Evolutionary conservation across 345 rosid genomes (phyloP).

Genomic region (Hirschfeldia incana): DNA sequence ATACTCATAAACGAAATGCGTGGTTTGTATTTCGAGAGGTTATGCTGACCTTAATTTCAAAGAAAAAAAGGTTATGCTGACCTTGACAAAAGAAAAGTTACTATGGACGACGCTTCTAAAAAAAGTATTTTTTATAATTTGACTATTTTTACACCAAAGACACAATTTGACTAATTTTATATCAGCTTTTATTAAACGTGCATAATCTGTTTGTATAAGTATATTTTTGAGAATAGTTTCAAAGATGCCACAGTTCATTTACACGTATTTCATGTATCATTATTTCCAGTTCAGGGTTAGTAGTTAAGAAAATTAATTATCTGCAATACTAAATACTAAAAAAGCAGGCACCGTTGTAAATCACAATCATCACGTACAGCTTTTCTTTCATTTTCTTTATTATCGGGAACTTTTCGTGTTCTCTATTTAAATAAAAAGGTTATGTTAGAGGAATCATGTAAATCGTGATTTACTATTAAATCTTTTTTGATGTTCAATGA

Average conservation of each 20-base stretch:
- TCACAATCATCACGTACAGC: constrained; percentile 3
- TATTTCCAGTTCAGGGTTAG: neutral
- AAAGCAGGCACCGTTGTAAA: constrained; percentile 7
- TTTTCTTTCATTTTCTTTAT: neutral
- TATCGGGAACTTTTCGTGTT: neutral
- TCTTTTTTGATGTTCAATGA: neutral
- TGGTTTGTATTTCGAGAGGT: neutral
- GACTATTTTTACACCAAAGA: neutral
- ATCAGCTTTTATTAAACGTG: neutral
- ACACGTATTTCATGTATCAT: neutral
- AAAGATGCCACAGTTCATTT: neutral
- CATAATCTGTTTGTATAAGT: neutral
- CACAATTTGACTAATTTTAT: neutral
- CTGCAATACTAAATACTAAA: neutral
- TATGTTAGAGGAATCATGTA: constrained; percentile 1
- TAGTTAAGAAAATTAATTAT: neutral
- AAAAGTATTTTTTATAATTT: neutral
- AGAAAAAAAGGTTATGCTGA: neutral
- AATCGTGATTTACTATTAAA: neutral
- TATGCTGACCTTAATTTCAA: neutral
- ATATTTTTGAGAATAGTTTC: neutral
- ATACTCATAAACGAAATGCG: neutral
- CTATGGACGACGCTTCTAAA: neutral
- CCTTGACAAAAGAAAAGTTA: neutral
- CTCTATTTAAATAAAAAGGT: neutral